phyloP scores from a whole-genome alignment of 1,284 basidiomycete species.

The Ceratobasidium theobromae region DNA sequence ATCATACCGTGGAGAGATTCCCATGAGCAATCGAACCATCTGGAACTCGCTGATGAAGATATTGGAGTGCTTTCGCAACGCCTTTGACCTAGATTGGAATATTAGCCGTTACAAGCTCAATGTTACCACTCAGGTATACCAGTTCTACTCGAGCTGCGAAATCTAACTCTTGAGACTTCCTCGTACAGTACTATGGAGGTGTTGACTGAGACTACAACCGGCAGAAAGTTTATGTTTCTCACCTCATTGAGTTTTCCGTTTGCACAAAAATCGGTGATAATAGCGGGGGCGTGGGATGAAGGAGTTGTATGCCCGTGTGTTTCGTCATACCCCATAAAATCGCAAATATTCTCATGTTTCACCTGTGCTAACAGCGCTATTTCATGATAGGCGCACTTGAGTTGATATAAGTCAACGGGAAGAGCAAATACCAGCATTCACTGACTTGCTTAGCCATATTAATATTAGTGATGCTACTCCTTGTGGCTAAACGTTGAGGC shows the following conservation, averaged over 20 bases:
- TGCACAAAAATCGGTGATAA: neutral
- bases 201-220: neutral
- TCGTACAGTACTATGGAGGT: neutral
- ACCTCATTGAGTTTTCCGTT: constrained; percentile 11
- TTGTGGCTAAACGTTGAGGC: neutral
- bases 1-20: neutral
- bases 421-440: neutral
- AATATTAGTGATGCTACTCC: neutral
- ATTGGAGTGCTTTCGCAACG: neutral
- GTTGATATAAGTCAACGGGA: neutral
- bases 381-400: neutral
- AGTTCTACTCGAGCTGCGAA: neutral
- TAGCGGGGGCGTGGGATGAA: neutral
- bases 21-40: constrained; percentile 9
- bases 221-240: neutral
- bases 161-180: neutral
- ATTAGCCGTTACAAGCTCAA: no score
- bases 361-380: neutral
- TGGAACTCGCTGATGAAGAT: neutral
- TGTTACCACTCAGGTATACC: neutral
- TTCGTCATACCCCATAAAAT: neutral
- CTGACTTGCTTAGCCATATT: neutral
- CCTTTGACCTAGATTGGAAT: neutral
- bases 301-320: neutral
- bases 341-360: neutral